Evolutionary conservation across 2,329 filamentous ascomycete genomes (phyloP).

Genomic region (Fusarium paranaense): DNA sequence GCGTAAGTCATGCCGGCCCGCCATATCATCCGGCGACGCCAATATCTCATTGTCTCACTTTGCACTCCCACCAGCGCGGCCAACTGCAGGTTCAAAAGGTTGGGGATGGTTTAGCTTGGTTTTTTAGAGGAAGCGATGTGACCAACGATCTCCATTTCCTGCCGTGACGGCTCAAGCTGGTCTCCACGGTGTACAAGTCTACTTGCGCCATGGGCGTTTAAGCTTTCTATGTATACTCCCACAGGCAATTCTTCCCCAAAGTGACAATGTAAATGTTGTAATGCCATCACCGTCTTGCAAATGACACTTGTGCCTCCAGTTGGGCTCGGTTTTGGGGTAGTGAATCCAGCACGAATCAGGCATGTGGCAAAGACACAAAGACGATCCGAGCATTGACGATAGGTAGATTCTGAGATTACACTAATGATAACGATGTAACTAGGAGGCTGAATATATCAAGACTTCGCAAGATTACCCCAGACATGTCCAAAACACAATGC

Average conservation of each 20-base stretch:
- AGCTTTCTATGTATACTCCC: background rate
- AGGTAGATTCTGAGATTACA: background rate
- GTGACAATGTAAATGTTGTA: background rate
- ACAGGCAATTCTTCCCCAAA: background rate
- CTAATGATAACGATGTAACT: background rate
- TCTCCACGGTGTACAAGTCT: background rate
- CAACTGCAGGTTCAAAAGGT: too few species aligned
- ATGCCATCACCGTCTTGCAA: background rate
- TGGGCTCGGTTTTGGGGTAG: background rate
- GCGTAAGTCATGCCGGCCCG: background rate
- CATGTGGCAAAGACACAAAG: background rate
- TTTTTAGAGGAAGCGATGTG: background rate
- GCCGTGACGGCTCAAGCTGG: background rate
- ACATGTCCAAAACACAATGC: background rate
- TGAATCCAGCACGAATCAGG: background rate
- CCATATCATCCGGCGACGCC: background rate
- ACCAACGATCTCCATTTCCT: background rate
- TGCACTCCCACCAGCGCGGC: background rate
- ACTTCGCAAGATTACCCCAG: background rate
- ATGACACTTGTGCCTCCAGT: background rate
- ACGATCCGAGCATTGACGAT: background rate
- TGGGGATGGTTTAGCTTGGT: background rate
- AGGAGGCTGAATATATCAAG: background rate
- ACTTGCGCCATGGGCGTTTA: background rate
- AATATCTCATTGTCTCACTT: background rate